Base-by-base conservation (phyloP, 352 stramenopile species). In the Phytophthora rubi region DNA sequence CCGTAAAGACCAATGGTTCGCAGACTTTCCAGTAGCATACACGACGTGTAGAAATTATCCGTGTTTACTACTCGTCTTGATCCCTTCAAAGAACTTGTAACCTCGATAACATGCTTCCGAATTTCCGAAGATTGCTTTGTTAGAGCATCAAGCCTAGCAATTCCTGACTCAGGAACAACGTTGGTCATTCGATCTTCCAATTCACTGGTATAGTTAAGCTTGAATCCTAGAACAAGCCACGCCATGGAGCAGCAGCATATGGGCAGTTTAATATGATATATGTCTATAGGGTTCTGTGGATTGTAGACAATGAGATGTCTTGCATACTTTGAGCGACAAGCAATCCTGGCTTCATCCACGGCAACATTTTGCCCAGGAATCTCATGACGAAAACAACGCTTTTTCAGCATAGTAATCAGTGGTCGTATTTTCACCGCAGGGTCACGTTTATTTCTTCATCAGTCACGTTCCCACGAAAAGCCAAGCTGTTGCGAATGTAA, bases 181-280 rank as follows among this genome's bases (percentile, higher is more conserved):
- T 55, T 65, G 35, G 55, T 30, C 7, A 73, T 6, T 26, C 71
- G 56, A 26, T 75, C 64, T 9, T 44, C 16, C 7, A 82, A 62
- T 13, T 61, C 26, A 47, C 64, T 77, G 2, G 35, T 13, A 26
- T 68, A 70, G 35, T 79, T 70, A 4, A 81, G 32, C 45, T 74
- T 69, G 51, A 74, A 79, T 48, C 13, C 66, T 3, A 75, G 2
- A 4, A 68, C 58, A 13, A 63, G 6, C 75, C 75, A 81, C 18
- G 75, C 52, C 0, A 66, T 81, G 0, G 70, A 54, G 26, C 75
- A 79, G 45, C 75, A 76, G 35, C 53, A 66, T 26, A 52, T 51
- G 49, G 79, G 76, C 6, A 79, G 49, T 47, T 74, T 74, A 54
- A 81, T 79, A 42, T 81, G 70, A 21, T 73, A 79, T 48, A 79